Conservation (phyloP, 352 stramenopile species). For the Achlya hypogyna region DNA sequence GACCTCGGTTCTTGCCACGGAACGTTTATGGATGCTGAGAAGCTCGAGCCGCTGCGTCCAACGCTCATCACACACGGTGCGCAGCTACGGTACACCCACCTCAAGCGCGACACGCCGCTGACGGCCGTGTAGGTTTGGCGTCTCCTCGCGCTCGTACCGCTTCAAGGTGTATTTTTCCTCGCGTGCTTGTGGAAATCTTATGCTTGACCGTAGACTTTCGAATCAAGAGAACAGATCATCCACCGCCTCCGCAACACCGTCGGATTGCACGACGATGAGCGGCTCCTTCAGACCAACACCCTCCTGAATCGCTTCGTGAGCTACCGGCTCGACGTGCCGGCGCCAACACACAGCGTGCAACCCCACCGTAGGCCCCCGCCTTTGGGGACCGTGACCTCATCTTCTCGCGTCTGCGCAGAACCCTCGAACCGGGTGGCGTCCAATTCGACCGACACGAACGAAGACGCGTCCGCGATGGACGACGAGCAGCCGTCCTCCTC, state of each 20-base stretch:
- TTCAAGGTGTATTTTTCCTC: constrained; percentile 37
- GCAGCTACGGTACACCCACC: constrained; percentile 34
- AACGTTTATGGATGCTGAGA: constrained; percentile 61
- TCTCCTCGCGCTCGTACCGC: constrained; percentile 66
- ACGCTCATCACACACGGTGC: constrained; percentile 58
- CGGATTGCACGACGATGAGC: constrained; percentile 45
- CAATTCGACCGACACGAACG: constrained; percentile 19
- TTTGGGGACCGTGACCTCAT: neutral
- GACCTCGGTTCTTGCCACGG: constrained; percentile 71
- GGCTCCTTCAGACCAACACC: constrained; percentile 67
- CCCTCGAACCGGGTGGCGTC: constrained; percentile 14
- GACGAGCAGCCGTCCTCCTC: neutral
- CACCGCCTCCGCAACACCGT: constrained; percentile 42
- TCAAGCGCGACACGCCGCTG: neutral
- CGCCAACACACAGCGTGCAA: constrained; percentile 19
- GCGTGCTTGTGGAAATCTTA: neutral
- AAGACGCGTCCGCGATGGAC: neutral
- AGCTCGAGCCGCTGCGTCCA: constrained; percentile 46
- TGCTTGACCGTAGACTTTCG: constrained; percentile 34
- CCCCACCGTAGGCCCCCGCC: neutral
- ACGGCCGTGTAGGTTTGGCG: constrained; percentile 39
- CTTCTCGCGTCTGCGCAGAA: neutral
- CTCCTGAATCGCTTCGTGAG: constrained; percentile 70
- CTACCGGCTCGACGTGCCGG: constrained; percentile 61
- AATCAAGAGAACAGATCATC: constrained; percentile 63